Evolutionary conservation across 2,329 filamentous ascomycete genomes (phyloP).

Genomic region (Ophiocordyceps unilateralis): DNA sequence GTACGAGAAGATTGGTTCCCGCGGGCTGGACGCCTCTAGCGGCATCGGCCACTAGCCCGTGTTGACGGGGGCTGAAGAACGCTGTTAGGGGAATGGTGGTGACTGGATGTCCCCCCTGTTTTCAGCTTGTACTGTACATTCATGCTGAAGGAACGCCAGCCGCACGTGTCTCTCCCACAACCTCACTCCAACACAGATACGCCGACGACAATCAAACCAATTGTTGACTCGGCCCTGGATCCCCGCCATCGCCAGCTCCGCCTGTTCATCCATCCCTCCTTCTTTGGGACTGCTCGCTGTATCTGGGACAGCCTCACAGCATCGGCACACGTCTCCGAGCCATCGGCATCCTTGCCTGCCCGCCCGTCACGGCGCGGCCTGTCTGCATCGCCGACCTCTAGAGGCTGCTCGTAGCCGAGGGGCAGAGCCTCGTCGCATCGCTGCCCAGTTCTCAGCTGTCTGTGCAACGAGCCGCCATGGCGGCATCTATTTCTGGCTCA

Average conservation of each 20-base stretch:
- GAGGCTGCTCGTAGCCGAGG: slow-evolving; percentile 1
- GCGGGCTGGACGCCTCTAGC: neutral
- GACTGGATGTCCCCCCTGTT: neutral
- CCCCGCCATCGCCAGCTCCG: too few species aligned
- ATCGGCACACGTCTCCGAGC: neutral
- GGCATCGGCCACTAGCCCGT: neutral
- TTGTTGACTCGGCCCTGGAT: too few species aligned
- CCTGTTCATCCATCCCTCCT: too few species aligned
- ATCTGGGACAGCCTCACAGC: neutral
- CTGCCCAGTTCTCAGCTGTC: neutral
- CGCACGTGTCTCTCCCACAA: neutral
- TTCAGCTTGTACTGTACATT: neutral
- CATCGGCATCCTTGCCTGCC: neutral
- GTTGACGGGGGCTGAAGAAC: neutral
- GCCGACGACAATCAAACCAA: too few species aligned
- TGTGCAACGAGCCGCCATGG: neutral
- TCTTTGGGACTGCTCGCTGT: neutral
- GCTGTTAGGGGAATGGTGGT: neutral
- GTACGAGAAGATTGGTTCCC: too few species aligned
- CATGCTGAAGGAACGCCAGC: neutral
- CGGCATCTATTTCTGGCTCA: neutral
- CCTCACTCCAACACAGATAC: neutral
- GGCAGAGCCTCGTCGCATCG: slow-evolving; percentile 2
- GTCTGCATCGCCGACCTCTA: slow-evolving; percentile 1
- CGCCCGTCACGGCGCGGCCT: neutral